phyloP scores from a whole-genome alignment of 106 monocot species.

The Acorus calamus region DNA sequence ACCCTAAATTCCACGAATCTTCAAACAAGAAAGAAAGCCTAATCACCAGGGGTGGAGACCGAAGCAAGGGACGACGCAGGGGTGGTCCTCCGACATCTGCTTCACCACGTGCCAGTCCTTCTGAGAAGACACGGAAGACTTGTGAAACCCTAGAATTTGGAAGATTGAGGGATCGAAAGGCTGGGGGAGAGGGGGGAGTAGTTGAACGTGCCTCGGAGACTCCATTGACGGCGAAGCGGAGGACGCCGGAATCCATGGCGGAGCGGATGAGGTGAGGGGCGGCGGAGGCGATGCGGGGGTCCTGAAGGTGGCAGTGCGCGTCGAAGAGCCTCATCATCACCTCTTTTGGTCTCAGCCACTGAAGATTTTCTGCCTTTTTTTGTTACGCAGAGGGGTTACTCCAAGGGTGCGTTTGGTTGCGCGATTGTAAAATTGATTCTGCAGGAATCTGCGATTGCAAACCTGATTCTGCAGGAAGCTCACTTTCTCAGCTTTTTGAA shows the following conservation, averaged over 20 bases:
- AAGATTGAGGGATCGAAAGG: neutral
- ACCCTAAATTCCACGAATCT: neutral
- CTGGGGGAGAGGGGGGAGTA: no score
- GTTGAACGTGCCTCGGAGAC: constrained; percentile 34
- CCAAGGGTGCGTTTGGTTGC: no score
- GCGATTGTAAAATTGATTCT: no score
- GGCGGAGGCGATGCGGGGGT: constrained; percentile 38
- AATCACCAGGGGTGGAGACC: constrained; percentile 41
- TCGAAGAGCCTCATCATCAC: constrained; percentile 51
- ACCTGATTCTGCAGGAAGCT: no score
- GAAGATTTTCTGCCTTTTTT: neutral
- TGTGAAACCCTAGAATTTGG: neutral
- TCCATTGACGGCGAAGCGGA: constrained; percentile 74
- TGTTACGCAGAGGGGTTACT: no score
- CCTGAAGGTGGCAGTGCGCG: constrained; percentile 96
- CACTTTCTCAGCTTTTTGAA: no score
- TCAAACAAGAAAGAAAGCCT: neutral
- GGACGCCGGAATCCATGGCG: constrained; percentile 53
- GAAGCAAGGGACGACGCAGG: constrained; percentile 25
- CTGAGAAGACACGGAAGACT: neutral
- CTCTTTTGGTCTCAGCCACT: constrained; percentile 1
- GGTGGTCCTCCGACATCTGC: constrained; percentile 27
- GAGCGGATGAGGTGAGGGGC: constrained; percentile 48
- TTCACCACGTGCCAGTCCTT: constrained; percentile 39
- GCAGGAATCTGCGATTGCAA: no score